Evolutionary conservation across 768 basidiomycete genomes (phyloP).

Genomic region (Suillus tomentosus): DNA sequence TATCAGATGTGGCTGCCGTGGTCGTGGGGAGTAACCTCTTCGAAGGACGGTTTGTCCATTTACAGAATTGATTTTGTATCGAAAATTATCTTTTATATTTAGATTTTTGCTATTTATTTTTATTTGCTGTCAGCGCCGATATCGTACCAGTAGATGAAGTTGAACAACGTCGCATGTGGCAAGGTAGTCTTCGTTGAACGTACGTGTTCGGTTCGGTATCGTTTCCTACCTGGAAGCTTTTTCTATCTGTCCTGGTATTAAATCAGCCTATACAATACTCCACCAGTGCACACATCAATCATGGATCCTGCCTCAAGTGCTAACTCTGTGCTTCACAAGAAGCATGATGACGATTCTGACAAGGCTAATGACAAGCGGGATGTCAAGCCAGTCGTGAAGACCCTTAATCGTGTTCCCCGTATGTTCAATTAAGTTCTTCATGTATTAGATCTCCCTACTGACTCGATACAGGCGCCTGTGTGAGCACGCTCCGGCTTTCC

Average conservation of each 20-base stretch:
- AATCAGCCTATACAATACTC: conserved; percentile 11
- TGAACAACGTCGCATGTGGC: conserved; percentile 9
- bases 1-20: background rate
- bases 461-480: conserved; percentile 68
- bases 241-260: conserved; percentile 17
- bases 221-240: conserved; percentile 19
- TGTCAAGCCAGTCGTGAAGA: conserved; percentile 71
- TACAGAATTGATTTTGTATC: conserved; percentile 1
- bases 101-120: conserved; percentile 9
- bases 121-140: conserved; percentile 8
- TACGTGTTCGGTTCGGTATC: conserved; percentile 19
- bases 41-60: background rate
- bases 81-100: conserved; percentile 2
- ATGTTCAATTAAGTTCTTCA: conserved; percentile 38
- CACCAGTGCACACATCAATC: conserved; percentile 2
- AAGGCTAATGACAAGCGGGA: conserved; percentile 54
- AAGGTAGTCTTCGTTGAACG: conserved; percentile 8
- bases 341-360: conserved; percentile 48
- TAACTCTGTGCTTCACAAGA: conserved; percentile 52
- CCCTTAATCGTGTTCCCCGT: conserved; percentile 88
- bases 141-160: conserved; percentile 7
- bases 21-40: conserved; percentile 7
- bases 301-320: conserved; percentile 24
- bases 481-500: conserved; percentile 39
- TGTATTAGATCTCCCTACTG: conserved; percentile 7